A percentile compares a stretch with the other conserved stretches of the same genome.
Conservation (phyloP, 2,329 filamentous ascomycete species). For the Daldinia eschscholtzii region DNA sequence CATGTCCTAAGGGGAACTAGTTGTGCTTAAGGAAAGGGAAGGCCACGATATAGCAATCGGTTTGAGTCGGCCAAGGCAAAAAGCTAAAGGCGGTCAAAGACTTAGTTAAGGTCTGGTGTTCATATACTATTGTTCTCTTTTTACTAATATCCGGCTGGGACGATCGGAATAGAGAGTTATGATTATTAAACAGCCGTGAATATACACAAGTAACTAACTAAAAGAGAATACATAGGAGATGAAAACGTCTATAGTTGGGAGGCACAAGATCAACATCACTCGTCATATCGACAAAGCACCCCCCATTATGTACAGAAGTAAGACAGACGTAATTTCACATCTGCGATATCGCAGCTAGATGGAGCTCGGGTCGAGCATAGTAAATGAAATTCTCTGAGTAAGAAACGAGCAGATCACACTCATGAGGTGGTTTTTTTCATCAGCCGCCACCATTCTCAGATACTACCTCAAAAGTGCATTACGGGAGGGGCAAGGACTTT, state of each 20-base stretch:
- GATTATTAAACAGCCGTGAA: neutral
- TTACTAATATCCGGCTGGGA: neutral
- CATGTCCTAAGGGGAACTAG: neutral
- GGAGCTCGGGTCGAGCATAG: conserved; percentile 22
- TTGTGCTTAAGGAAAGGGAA: conserved; percentile 1
- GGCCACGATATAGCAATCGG: conserved; percentile 15
- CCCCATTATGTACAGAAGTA: conserved; percentile 11
- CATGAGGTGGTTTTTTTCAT: conserved; percentile 3
- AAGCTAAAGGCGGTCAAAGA: conserved; percentile 29
- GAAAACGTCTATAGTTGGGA: conserved; percentile 2
- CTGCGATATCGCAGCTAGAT: conserved; percentile 32
- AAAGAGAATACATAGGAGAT: conserved; percentile 16
- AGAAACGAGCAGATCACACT: conserved; percentile 22
- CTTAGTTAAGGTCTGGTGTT: neutral
- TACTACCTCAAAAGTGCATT: conserved; percentile 2
- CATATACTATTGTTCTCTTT: neutral
- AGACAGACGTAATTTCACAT: conserved; percentile 13
- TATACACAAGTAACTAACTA: neutral
- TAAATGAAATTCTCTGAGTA: neutral
- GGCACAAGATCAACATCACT: neutral
- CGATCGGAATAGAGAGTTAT: neutral
- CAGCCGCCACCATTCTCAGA: conserved; percentile 6
- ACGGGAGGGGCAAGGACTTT: neutral
- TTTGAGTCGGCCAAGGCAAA: conserved; percentile 22
- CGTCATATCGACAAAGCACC: neutral